Conservation (phyloP, 768 basidiomycete genomes). For the Candolleomyces efflorescens region DNA sequence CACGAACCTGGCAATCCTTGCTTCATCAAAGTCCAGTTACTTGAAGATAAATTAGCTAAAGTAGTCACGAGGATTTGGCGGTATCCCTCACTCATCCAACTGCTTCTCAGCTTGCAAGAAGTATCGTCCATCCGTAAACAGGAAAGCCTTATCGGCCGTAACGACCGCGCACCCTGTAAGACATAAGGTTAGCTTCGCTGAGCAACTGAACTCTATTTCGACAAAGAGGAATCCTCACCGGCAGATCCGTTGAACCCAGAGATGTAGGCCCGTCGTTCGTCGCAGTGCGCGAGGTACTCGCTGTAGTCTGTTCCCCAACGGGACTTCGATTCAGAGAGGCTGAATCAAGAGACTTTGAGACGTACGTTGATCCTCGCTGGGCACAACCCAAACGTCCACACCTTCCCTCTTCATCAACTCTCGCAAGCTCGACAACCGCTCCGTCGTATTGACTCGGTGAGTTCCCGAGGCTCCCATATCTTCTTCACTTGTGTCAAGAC, state of each 20-base stretch:
- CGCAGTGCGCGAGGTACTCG: conserved; percentile 84
- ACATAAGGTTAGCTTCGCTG: neutral
- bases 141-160: conserved; percentile 61
- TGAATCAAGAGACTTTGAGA: conserved; percentile 11
- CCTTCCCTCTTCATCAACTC: conserved; percentile 59
- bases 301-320: conserved; percentile 59
- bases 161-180: conserved; percentile 69
- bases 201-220: neutral
- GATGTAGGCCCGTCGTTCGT: conserved; percentile 82
- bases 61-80: neutral
- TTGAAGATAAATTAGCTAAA: conserved; percentile 18
- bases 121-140: conserved; percentile 97
- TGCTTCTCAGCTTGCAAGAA: conserved; percentile 91
- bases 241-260: conserved; percentile 95
- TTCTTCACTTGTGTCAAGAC: neutral
- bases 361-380: conserved; percentile 91
- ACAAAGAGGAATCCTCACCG: conserved; percentile 37
- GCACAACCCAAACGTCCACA: conserved; percentile 76
- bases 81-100: conserved; percentile 77
- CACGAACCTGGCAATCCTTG: conserved; percentile 72
- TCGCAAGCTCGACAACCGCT: conserved; percentile 59
- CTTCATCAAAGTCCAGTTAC: conserved; percentile 94
- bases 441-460: conserved; percentile 56
- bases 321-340: neutral
- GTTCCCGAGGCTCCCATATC: conserved; percentile 33